Evolutionary conservation across 345 rosid species (phyloP).

Genomic region (Arabis alpina): DNA sequence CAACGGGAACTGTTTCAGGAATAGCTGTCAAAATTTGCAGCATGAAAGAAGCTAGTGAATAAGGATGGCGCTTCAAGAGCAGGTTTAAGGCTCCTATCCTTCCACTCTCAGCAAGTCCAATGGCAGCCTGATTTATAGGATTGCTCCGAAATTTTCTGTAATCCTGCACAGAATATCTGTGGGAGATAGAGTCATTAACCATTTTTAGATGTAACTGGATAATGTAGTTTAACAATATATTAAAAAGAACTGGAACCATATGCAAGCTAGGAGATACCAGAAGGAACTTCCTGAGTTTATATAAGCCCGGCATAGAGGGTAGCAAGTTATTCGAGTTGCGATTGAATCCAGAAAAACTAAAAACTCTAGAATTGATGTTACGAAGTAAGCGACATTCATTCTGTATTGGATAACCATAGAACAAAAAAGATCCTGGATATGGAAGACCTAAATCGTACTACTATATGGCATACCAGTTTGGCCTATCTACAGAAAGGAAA

Average conservation of each 20-base stretch:
- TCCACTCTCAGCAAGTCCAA: constrained; percentile 85
- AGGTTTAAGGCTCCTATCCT: constrained; percentile 93
- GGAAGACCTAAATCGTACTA: constrained; percentile 26
- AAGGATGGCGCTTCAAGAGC: constrained; percentile 94
- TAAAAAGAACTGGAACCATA: constrained; percentile 4
- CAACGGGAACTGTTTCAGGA: constrained; percentile 91
- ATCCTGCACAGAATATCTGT: constrained; percentile 92
- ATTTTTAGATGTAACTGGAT: constrained; percentile 45
- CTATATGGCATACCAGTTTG: constrained; percentile 24
- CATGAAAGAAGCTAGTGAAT: constrained; percentile 65
- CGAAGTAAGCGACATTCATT: constrained; percentile 19
- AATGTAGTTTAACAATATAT: constrained; percentile 3
- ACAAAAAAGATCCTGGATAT: constrained; percentile 14
- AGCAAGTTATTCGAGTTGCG: constrained; percentile 5
- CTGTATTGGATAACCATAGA: constrained; percentile 1
- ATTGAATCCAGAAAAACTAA: not conserved
- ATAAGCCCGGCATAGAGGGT: not conserved
- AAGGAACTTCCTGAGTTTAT: constrained; percentile 6
- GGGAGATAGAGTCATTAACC: constrained; percentile 55
- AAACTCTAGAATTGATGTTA: constrained; percentile 19
- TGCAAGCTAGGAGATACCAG: constrained; percentile 27
- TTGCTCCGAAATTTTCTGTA: constrained; percentile 72
- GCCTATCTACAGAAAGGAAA: constrained; percentile 20
- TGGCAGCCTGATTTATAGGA: constrained; percentile 73
- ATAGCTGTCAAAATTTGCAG: constrained; percentile 76